Conservation (phyloP, 2,329 filamentous ascomycete genomes). For the Pseudofabraea citricarpa region DNA sequence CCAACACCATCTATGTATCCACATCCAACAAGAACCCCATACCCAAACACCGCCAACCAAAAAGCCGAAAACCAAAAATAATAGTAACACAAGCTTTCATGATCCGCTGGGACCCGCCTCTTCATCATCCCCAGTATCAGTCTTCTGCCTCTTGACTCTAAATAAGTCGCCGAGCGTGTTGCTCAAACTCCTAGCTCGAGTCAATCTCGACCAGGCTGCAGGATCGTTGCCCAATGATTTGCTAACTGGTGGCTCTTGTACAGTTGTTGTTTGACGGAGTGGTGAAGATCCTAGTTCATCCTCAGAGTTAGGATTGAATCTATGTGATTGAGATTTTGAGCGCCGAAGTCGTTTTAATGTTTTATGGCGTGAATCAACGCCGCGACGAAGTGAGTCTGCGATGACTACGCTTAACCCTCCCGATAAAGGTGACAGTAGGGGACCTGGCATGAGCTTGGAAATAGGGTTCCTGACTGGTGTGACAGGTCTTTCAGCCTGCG, state of each 20-base stretch:
- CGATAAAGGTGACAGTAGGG: slow-evolving; percentile 55
- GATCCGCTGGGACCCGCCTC: slow-evolving; percentile 23
- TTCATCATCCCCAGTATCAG: slow-evolving; percentile 15
- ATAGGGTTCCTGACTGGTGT: slow-evolving; percentile 42
- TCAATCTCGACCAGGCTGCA: slow-evolving; percentile 12
- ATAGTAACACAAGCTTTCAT: slow-evolving; percentile 13
- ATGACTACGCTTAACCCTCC: slow-evolving; percentile 58
- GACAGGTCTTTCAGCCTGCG: slow-evolving; percentile 33
- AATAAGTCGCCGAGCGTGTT: slow-evolving; percentile 24
- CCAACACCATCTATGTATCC: neutral
- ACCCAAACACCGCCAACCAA: slow-evolving; percentile 6
- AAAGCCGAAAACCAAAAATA: no score
- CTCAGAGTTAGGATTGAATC: slow-evolving; percentile 12
- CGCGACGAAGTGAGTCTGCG: slow-evolving; percentile 58
- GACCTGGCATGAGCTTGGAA: slow-evolving; percentile 48
- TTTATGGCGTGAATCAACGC: slow-evolving; percentile 37
- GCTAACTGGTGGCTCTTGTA: slow-evolving; percentile 10
- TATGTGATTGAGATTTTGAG: slow-evolving; percentile 22
- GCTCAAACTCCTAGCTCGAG: slow-evolving; percentile 24
- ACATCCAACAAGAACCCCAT: neutral
- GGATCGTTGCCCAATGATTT: slow-evolving; percentile 16
- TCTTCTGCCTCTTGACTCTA: slow-evolving; percentile 14
- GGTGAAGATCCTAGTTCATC: slow-evolving; percentile 14
- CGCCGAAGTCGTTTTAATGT: slow-evolving; percentile 23
- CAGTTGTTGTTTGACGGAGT: slow-evolving; percentile 7